Evolutionary conservation across 1,284 basidiomycete species (phyloP).

Genomic region (Golubevia pallescens): DNA sequence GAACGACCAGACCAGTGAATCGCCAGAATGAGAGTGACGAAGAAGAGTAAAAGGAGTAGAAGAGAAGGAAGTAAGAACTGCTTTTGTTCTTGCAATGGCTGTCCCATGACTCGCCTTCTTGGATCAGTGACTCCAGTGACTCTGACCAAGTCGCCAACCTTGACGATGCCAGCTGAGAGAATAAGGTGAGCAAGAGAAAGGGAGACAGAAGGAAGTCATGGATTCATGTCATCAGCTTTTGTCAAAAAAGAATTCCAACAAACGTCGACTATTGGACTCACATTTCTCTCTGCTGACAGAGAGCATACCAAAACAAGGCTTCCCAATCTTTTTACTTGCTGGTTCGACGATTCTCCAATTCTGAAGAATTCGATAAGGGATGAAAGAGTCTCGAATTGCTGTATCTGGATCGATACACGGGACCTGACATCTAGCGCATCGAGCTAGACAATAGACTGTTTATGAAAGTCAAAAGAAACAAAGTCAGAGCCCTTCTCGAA

Average conservation of each 20-base stretch:
- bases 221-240: neutral
- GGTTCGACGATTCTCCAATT: conserved; percentile 40
- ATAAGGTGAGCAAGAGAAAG: conserved; percentile 1
- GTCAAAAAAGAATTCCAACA: neutral
- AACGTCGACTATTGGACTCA: conserved; percentile 1
- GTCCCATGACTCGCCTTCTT: neutral
- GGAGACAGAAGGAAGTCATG: neutral
- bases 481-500: too few species aligned
- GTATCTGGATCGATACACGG: conserved; percentile 44
- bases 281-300: conserved; percentile 25
- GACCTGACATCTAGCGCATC: conserved; percentile 46
- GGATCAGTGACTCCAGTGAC: conserved; percentile 38
- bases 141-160: conserved; percentile 30
- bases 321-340: conserved; percentile 23
- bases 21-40: neutral
- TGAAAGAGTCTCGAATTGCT: conserved; percentile 26
- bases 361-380: conserved; percentile 44
- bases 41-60: neutral
- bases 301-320: conserved; percentile 48
- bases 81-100: neutral
- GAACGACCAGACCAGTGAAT: neutral
- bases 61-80: too few species aligned
- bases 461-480: too few species aligned
- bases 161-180: conserved; percentile 18
- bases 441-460: conserved; percentile 29